Base-by-base conservation (phyloP, 768 basidiomycete species). In the Boletus sp. region DNA sequence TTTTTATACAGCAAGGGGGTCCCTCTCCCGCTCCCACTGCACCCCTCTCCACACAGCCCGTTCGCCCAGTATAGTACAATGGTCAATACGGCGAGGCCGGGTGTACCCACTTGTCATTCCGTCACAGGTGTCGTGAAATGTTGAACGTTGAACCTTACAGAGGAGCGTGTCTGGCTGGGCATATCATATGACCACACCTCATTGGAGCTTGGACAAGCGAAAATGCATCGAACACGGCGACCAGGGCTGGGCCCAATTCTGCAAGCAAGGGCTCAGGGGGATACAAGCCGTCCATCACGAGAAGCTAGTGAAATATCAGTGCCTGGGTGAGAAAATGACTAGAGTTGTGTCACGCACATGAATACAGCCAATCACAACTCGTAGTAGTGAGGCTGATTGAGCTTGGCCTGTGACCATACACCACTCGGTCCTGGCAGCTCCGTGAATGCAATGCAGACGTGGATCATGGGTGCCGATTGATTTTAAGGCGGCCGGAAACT, bases 1-100 rank as follows among this genome's bases (percentile, higher is more conserved):
- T 21, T n/a, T 55, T 64, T 64, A 64, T 61, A 53, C 50, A 3
- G 5, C 17, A 17, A 25, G 34, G 17, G 8, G 1, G 19, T 29
- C 6, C 23, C 9, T 29, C 11, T 9, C 25, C 32, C 46, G 34
- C 2, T 23, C 4, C 13, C 11, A 1, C 9, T 5, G 8, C 21
- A 40, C 25, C 14, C n/a, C 9, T 3, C 19, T 29, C 13, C 25
- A 29, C 39, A 43, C 30, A 25, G 30, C 25, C 29, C 29, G 1
- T 10, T 17, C 1, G 4, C 11, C 30, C 29, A 17, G 17, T 9
- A 34, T 2, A n/a, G n/a, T n/a, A 3, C 10, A 34, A 33, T 23
- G 7, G 11, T 19, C 11, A 0, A 33, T 35, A 21, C 7, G 38
- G 30, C 25, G 42, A 48, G 47, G 35, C 37, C 23, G 33, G 23